Evolutionary conservation across 176 grass and related monocot species (phyloP), one percentile per base, ranked within the genome.

Genomic region (Puccinellia tenuiflora): DNA sequence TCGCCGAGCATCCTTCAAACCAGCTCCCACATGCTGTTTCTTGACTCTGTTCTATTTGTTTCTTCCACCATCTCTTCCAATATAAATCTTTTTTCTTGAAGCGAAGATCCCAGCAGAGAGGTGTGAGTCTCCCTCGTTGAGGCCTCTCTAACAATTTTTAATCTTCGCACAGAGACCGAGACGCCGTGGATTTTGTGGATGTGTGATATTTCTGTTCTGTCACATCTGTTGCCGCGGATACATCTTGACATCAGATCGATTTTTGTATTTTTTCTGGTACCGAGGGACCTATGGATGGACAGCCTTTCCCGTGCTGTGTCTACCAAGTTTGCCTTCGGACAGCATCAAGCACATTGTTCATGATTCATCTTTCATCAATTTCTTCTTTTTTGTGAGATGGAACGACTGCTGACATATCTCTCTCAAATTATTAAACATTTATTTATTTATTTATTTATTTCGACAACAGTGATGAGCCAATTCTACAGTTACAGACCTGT

Each of bases 221-320:
- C 76, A 64, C 88, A 82, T 86, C 88, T 78, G 83, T 89, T 71
- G 25, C 33, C 72, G 25, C 43, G 88, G 88, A 20, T 12, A 82
- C 88, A 79, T 48, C 1, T 62, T 59, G 4, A 8, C 2, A 16
- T 40, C 10, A 3, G 3, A 16, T 16, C 0, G 0, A 14, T 45
- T 26, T 25, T 15, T 6, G 0, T 1, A n/a, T 45, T 5, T 17
- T 5, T 39, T 22, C 39, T 68, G 1, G 6, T 17, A 52, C 76
- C 83, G 88, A 86, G 88, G 88, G 88, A 90, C 88, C 83, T 90
- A 90, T 73, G 88, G 88, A 90, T 86, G 88, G 5, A 82, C 88
- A 55, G 65, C 88, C 82, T 25, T 72, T 16, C 35, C 78, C 55
- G 35, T 90, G 79, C 79, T 86, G 79, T 90, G 37, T 16, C 21